Conservation (phyloP, 2,329 filamentous ascomycete species). For the Diaporthe ampelina region DNA sequence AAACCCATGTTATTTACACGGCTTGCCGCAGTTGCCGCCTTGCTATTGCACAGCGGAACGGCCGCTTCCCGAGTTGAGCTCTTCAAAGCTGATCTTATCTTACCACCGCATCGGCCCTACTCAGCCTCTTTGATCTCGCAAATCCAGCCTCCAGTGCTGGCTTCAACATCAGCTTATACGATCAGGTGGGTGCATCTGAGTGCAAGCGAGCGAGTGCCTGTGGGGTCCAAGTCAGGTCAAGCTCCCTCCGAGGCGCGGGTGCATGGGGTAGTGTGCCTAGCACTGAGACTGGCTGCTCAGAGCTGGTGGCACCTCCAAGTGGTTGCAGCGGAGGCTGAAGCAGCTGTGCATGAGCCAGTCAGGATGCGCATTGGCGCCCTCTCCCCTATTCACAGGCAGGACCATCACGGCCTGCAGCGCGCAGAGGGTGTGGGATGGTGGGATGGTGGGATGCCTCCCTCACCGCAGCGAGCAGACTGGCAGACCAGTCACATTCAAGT, state of each 20-base stretch:
- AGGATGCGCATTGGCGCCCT: slow-evolving; percentile 6
- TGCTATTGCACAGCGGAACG: slow-evolving; percentile 10
- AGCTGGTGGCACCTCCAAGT: slow-evolving; percentile 22
- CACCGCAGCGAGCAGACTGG: slow-evolving; percentile 31
- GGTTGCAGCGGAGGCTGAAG: slow-evolving; percentile 37
- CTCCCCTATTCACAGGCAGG: slow-evolving; percentile 35
- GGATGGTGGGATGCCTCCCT: slow-evolving; percentile 35
- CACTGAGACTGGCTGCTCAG: not conserved
- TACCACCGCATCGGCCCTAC: slow-evolving; percentile 2
- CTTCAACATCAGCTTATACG: slow-evolving; percentile 22
- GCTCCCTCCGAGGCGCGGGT: not conserved
- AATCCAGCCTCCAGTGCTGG: not conserved
- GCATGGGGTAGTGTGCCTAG: not conserved
- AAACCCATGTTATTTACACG: not conserved
- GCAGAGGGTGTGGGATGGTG: slow-evolving; percentile 27
- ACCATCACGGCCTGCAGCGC: slow-evolving; percentile 12
- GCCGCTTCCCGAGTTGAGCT: slow-evolving; percentile 20
- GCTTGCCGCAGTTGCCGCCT: slow-evolving; percentile 32
- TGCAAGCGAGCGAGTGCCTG: slow-evolving; percentile 18
- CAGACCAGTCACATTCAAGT: not conserved
- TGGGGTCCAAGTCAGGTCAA: not conserved
- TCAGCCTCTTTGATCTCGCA: slow-evolving; percentile 22
- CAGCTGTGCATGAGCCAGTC: slow-evolving; percentile 36
- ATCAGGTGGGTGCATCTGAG: slow-evolving; percentile 17
- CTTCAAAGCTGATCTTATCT: slow-evolving; percentile 12